phyloP scores from a whole-genome alignment of 2,329 filamentous ascomycete genomes.

The Phoma sp. region DNA sequence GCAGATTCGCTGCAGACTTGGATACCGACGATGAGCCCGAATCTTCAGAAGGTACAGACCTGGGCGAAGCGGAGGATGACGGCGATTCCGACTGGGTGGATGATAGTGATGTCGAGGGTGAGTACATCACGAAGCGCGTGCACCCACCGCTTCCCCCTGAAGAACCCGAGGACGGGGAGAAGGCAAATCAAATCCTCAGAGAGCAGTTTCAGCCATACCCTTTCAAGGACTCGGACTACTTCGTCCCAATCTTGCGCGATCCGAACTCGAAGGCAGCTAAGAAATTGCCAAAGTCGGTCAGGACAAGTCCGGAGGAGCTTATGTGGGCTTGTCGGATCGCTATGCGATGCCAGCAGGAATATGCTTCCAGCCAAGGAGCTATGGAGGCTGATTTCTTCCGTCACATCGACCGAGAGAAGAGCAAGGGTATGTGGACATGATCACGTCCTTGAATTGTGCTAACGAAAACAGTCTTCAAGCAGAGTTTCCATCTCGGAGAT shows the following conservation, averaged over 20 bases:
- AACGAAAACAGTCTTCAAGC: conserved; percentile 47
- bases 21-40: conserved; percentile 28
- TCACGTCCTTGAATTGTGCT: too few species aligned
- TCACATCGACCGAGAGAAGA: conserved; percentile 45
- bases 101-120: conserved; percentile 19
- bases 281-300: conserved; percentile 19
- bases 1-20: conserved; percentile 27
- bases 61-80: conserved; percentile 18
- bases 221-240: conserved; percentile 20
- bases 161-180: conserved; percentile 14
- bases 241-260: conserved; percentile 22
- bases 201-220: conserved; percentile 14
- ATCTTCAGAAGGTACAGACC: conserved; percentile 17
- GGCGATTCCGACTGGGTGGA: conserved; percentile 9
- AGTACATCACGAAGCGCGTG: conserved; percentile 5
- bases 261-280: conserved; percentile 6
- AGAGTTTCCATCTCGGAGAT: conserved; percentile 56
- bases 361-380: conserved; percentile 11
- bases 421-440: conserved; percentile 35
- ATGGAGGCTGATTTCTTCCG: conserved; percentile 37
- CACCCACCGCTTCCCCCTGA: conserved; percentile 6
- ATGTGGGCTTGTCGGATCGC: conserved; percentile 25
- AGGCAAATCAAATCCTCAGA: conserved; percentile 14
- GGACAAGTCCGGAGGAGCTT: conserved; percentile 17
- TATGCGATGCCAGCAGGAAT: conserved; percentile 22